These are phyloP conservation scores for Chrysosporium queenslandicum DNA, from an alignment of 2,329 filamentous ascomycete genomes.

Conservation along the genomic window DNA sequence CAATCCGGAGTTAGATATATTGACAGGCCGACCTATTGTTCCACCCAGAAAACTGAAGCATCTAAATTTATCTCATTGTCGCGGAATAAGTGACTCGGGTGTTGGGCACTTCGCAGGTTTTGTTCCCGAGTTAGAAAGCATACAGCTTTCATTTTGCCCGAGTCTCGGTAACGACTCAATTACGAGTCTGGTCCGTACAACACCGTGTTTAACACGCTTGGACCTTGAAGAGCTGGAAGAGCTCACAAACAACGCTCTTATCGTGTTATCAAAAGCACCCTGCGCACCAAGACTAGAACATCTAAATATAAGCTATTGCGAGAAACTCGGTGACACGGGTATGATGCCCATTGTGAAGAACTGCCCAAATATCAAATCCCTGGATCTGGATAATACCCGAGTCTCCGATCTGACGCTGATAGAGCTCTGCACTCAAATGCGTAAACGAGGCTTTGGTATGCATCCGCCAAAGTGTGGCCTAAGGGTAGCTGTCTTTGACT, in stretches of 20 bases:
- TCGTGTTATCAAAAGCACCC: slow-evolving; percentile 64
- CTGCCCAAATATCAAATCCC: slow-evolving; percentile 56
- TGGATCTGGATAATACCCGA: slow-evolving; percentile 89
- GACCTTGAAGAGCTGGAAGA: slow-evolving; percentile 78
- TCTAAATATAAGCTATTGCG: slow-evolving; percentile 82
- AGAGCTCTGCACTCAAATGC: slow-evolving; percentile 74
- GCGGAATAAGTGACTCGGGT: slow-evolving; percentile 59
- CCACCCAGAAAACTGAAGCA: slow-evolving; percentile 70
- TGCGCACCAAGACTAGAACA: slow-evolving; percentile 65
- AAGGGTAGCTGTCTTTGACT: slow-evolving; percentile 78
- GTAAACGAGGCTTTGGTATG: slow-evolving; percentile 49
- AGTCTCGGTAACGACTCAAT: slow-evolving; percentile 64
- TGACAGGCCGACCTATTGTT: slow-evolving; percentile 67
- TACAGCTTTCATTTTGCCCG: slow-evolving; percentile 72
- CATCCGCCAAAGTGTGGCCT: slow-evolving; percentile 52
- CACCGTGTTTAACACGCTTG: slow-evolving; percentile 69
- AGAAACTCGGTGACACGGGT: slow-evolving; percentile 69
- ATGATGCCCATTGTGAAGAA: slow-evolving; percentile 72
- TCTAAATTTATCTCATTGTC: slow-evolving; percentile 73
- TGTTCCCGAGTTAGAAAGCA: slow-evolving; percentile 67
- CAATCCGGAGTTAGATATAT: slow-evolving; percentile 66
- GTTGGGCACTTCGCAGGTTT: slow-evolving; percentile 62
- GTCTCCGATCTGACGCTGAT: slow-evolving; percentile 76
- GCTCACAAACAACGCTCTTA: slow-evolving; percentile 64
- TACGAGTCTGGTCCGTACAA: slow-evolving; percentile 60